Conservation (phyloP, 768 basidiomycete species). For the Tephrocybe sp. region DNA sequence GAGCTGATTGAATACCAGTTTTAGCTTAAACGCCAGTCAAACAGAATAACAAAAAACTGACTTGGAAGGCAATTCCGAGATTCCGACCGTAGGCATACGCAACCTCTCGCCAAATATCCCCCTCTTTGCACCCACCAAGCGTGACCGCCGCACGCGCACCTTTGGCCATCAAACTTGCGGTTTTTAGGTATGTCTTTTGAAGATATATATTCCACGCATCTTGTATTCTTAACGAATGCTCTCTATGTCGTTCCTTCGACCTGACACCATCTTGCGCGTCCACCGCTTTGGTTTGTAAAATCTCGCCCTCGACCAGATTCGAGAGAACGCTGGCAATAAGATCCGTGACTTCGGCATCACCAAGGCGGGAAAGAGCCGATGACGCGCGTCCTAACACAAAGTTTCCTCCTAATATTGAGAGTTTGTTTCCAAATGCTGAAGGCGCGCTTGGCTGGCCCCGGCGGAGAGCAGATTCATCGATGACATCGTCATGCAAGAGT, state of each 20-base stretch:
- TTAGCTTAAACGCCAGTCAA: not conserved
- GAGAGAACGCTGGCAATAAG: slow-evolving; percentile 83
- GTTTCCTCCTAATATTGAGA: slow-evolving; percentile 85
- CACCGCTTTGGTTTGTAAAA: slow-evolving; percentile 73
- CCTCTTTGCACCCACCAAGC: slow-evolving; percentile 79
- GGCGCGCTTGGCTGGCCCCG: slow-evolving; percentile 79
- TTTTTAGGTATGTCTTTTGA: slow-evolving; percentile 92
- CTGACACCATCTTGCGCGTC: slow-evolving; percentile 26
- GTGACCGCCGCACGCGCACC: slow-evolving; percentile 83
- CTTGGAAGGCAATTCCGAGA: slow-evolving; percentile 94
- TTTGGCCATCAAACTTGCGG: slow-evolving; percentile 92
- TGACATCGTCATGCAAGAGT: slow-evolving; percentile 93
- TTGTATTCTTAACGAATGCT: slow-evolving; percentile 19
- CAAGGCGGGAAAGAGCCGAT: slow-evolving; percentile 76
- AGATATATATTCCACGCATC: slow-evolving; percentile 80
- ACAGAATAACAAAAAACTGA: slow-evolving; percentile 29
- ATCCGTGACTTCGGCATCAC: slow-evolving; percentile 82
- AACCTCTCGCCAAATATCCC: slow-evolving; percentile 86
- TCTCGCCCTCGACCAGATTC: slow-evolving; percentile 92
- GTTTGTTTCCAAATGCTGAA: slow-evolving; percentile 80
- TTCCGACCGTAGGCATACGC: slow-evolving; percentile 97
- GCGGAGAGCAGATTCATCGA: slow-evolving; percentile 79
- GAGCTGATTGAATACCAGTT: slow-evolving; percentile 51
- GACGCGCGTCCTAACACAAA: slow-evolving; percentile 87
- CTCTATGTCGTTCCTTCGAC: slow-evolving; percentile 24